Base-by-base conservation (phyloP, 768 basidiomycete species). In the Porpolomopsis calyptriformis region DNA sequence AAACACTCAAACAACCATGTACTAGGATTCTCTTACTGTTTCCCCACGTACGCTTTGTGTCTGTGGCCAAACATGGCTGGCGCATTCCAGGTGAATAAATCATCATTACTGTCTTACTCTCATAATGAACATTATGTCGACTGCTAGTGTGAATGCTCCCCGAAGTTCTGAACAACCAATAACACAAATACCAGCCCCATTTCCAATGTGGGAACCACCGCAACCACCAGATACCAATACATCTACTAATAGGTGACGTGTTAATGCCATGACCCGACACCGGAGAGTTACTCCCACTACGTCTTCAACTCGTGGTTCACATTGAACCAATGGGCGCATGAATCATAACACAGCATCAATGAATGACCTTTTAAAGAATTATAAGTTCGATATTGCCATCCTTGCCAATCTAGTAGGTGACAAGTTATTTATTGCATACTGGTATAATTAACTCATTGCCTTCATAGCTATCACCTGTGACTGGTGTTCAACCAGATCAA, bases 131-230 rank as follows among this genome's bases (percentile, higher is more conserved):
- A 14, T 11, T 40, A 3, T 18, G 4, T 11, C 19, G 12, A 4
- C 22, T 40, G 12, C 22, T 12, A 20, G 7, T 12, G 29, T 14
- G 7, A 31, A 19, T 22, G 24, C n/a, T n/a, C 16, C 22, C 19
- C 9, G 9, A 42, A 8, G 2, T 25, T 25, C 41, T 10, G 16
- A 16, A 25, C 11, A 10, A 5, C 41, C 4, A 12, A 31, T 31
- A 31, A 7, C 29, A 14, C 29, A 31, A 14, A 7, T 31, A 14
- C 29, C 7, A 31, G 14, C 14, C 29, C 29, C 41, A 26, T 27
- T 42, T 31, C 22, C 41, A 24, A 16, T 12, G 26, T 42, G 41
- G 41, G 41, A 42, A 25, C 23, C 41, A 5, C 41, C 41, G n/a
- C 41, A 24, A 27, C 41, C 41, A 4, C 41, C 22, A 2, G 19